Base-by-base conservation (phyloP, 179 eudicot species). In the Amaranthus tricolor region DNA sequence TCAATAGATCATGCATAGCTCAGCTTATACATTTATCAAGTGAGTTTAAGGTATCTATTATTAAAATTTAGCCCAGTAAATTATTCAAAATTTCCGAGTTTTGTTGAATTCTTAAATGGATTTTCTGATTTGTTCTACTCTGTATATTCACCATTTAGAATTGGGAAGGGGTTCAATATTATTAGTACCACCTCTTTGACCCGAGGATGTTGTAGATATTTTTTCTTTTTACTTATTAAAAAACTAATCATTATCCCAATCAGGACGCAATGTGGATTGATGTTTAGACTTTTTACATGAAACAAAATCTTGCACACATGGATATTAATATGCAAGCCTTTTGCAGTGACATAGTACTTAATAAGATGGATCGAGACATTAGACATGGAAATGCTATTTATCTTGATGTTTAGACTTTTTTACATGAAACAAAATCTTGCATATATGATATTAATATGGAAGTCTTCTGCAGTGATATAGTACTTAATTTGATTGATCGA, bases 1-100 rank as follows among this genome's bases (percentile, higher is more conserved):
- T 69, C 59, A 15, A 24, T 69, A 44, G 59, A 72, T 76, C 68
- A 57, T 68, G 60, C 48, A 56, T 9, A n/a, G 40, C 14, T 65
- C 9, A 5, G 61, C 68, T n/a, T 62, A 14, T 62, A 17, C 51
- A 62, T 61, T 57, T 52, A 48, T 71, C 40, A 60, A 24, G 43
- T 21, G 54, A 50, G 20, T 56, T 54, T 17, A 5, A 43, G 56
- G 51, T n/a, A 15, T 69, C 6, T 6, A 20, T 9, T 51, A 5
- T 51, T 68, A 24, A 24, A 24, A 9, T 21, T 52, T 45, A 6
- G 58, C 31, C 6, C 16, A 68, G 20, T 6, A 19, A 59, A 59
- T 59, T 59, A 59, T 6, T 9, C 21, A 21, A 67, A 9, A 47
- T 67, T 19, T 21, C n/a, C 12, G 20, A n/a, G 15, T 10, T 45